Evolutionary conservation across 495 filamentous ascomycete species (phyloP).

Genomic region (Hyaloscypha finlandica): DNA sequence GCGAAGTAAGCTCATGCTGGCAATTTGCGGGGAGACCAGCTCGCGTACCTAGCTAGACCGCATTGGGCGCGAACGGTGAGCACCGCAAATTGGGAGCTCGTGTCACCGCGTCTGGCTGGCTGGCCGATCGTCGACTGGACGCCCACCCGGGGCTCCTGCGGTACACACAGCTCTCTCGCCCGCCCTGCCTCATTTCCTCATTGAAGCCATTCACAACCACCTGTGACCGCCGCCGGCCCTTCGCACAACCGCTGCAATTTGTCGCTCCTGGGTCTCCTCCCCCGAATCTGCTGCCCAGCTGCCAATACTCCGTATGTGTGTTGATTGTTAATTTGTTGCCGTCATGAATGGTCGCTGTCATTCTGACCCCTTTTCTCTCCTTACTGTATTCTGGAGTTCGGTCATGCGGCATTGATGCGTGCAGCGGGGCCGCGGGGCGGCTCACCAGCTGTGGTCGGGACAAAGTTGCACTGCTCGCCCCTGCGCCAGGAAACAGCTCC

Average conservation of each 20-base stretch:
- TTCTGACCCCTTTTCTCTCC: background rate
- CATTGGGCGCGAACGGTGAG: background rate
- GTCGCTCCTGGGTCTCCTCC: no score
- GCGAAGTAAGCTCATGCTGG: conserved; percentile 5
- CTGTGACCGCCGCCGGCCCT: background rate
- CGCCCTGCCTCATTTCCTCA: background rate
- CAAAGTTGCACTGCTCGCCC: background rate
- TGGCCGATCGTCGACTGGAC: no score
- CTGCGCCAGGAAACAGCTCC: background rate
- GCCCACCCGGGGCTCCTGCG: no score
- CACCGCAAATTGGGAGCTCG: conserved; percentile 7
- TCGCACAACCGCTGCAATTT: background rate
- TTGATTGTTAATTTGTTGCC: background rate
- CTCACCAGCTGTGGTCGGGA: no score
- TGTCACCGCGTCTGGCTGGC: background rate
- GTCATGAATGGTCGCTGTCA: background rate
- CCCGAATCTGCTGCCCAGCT: background rate
- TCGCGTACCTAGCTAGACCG: conserved; percentile 10
- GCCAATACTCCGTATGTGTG: no score
- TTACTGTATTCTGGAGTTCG: background rate
- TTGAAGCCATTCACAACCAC: background rate
- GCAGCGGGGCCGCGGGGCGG: no score
- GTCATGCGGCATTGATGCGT: no score
- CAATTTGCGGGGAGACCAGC: conserved; percentile 11
- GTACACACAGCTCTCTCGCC: background rate